Evolutionary conservation across 495 filamentous ascomycete genomes (phyloP), one percentile per base, ranked within the genome.

Genomic region (Chaetomium fimeti): DNA sequence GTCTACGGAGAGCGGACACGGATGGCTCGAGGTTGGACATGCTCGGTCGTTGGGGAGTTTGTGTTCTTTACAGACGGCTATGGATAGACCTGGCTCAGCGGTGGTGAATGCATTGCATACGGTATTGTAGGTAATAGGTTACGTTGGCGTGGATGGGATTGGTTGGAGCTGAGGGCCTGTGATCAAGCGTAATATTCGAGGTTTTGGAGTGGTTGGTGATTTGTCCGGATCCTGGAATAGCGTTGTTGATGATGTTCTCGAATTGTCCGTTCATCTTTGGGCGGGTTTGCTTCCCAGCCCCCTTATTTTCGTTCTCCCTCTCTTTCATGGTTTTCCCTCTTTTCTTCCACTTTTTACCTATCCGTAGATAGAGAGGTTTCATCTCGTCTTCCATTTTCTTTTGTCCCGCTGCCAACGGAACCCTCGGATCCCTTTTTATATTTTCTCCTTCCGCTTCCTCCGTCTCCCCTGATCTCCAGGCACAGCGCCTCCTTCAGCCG

Each of bases 91-190:
- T 8, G 45, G 18, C 16, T 49, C 18, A 3, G 20, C n/a, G n/a
- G n/a, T n/a, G n/a, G n/a, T n/a, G 45, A 49, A 49, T 49, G 45
- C 45, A 49, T 49, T 24, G 20, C 45, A 49, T 49, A 8, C n/a
- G 20, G 45, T 49, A 20, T 49, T 49, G n/a, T 24, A 20, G 18
- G n/a, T 20, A 49, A 49, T n/a, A 22, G 45, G 15, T 43, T 3
- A 18, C 1, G 43, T 47, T n/a, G 7, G 5, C 43, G 9, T 36
- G 32, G 32, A 5, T 36, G 32, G 29, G 5, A 9, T 36, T 11
- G 5, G 32, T 9, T 36, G 32, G 1, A 36, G 32, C 32, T 11
- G 8, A 36, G 8, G 8, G 8, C 32, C 32, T 36, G 29, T 32
- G 29, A 7, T 3, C 32, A 5, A 36, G 32, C 12, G 32, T 1